phyloP scores from a whole-genome alignment of 768 basidiomycete species.

The Clathrus columnatus region DNA sequence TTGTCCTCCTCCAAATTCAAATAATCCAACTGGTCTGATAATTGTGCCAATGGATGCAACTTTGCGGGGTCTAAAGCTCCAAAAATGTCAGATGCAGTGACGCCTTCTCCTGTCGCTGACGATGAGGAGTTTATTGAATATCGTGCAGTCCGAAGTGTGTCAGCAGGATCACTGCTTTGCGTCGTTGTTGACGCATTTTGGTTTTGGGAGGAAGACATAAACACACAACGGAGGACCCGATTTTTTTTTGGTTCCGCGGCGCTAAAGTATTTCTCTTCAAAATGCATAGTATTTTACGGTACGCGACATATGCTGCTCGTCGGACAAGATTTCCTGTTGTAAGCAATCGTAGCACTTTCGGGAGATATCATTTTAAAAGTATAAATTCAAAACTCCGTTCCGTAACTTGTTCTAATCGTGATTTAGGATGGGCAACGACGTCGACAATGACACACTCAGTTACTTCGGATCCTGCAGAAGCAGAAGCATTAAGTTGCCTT shows the following conservation, averaged over 20 bases:
- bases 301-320: neutral
- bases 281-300: neutral
- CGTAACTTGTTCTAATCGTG: neutral
- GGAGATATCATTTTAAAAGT: neutral
- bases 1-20: constrained; percentile 95
- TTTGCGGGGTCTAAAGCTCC: constrained; percentile 85
- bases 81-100: constrained; percentile 83
- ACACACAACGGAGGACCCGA: neutral
- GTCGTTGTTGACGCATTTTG: constrained; percentile 28
- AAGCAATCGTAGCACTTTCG: neutral
- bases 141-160: constrained; percentile 38
- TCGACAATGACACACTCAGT: constrained; percentile 77
- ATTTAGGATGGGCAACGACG: constrained; percentile 63
- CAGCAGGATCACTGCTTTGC: constrained; percentile 34
- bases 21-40: constrained; percentile 93
- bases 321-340: neutral
- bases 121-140: constrained; percentile 35
- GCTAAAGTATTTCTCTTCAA: neutral
- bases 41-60: constrained; percentile 87
- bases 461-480: constrained; percentile 72
- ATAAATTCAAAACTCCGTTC: neutral
- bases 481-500: constrained; percentile 67
- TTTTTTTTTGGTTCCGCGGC: neutral
- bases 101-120: constrained; percentile 39
- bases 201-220: constrained; percentile 23